phyloP scores from a whole-genome alignment of 1,284 basidiomycete species.

The Wallemia mellicola region DNA sequence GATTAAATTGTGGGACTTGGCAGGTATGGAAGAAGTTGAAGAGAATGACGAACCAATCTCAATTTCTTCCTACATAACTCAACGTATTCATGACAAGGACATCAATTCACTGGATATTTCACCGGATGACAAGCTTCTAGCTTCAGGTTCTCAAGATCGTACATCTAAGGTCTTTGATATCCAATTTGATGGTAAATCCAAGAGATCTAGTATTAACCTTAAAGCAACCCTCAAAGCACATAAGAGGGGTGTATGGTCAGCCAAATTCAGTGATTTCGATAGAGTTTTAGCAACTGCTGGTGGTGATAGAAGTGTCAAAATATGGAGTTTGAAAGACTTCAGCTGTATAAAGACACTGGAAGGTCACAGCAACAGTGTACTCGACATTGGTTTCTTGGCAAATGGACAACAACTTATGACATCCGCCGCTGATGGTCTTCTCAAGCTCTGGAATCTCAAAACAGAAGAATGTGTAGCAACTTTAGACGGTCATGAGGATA shows the following conservation, averaged over 20 bases:
- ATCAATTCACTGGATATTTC: slow-evolving; percentile 88
- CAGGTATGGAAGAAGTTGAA: slow-evolving; percentile 17
- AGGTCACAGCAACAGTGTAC: slow-evolving; percentile 87
- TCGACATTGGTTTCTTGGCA: slow-evolving; percentile 67
- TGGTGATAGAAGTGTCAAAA: slow-evolving; percentile 70
- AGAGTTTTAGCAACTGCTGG: slow-evolving; percentile 69
- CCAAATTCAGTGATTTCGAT: slow-evolving; percentile 57
- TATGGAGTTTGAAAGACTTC: slow-evolving; percentile 81
- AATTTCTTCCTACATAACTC: slow-evolving; percentile 50
- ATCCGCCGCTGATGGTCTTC: slow-evolving; percentile 66
- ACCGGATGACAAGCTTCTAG: slow-evolving; percentile 63
- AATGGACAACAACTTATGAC: slow-evolving; percentile 60
- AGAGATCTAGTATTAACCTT: slow-evolving; percentile 37
- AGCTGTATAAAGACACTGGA: slow-evolving; percentile 82
- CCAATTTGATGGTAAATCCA: slow-evolving; percentile 23
- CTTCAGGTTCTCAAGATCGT: slow-evolving; percentile 83
- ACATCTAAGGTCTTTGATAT: slow-evolving; percentile 74
- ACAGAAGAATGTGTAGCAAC: slow-evolving; percentile 66
- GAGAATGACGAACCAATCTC: slow-evolving; percentile 6
- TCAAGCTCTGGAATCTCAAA: slow-evolving; percentile 80
- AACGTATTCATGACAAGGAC: slow-evolving; percentile 89
- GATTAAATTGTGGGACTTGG: slow-evolving; percentile 91
- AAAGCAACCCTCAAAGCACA: slow-evolving; percentile 79
- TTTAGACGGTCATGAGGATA: slow-evolving; percentile 86
- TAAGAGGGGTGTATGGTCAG: slow-evolving; percentile 84